phyloP scores from a whole-genome alignment of 2,329 filamentous ascomycete species.

The Dothiorella sarmentorum region DNA sequence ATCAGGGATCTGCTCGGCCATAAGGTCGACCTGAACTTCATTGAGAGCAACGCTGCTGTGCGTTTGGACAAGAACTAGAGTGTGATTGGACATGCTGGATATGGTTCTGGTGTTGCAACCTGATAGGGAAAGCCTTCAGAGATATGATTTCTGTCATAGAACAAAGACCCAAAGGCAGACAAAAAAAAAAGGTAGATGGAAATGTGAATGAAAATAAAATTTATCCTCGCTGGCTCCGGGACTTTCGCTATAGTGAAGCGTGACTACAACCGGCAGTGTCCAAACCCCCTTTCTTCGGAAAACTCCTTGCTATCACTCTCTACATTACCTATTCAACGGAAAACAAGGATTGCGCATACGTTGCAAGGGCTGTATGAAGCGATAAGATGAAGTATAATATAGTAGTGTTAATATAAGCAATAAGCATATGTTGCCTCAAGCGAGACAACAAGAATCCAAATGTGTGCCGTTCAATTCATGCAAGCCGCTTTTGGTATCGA shows the following conservation, averaged over 20 bases:
- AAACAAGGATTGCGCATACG: too few relatives aligned
- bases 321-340: too few relatives aligned
- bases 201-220: not conserved
- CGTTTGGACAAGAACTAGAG: slow-evolving; percentile 74
- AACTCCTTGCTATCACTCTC: too few relatives aligned
- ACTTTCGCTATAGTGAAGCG: too few relatives aligned
- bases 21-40: slow-evolving; percentile 91
- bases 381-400: too few relatives aligned
- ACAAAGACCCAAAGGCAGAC: not conserved
- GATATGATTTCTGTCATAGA: not conserved
- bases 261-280: too few relatives aligned
- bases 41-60: slow-evolving; percentile 87
- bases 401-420: too few relatives aligned
- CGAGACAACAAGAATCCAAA: not conserved
- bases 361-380: too few relatives aligned
- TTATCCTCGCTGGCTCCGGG: not conserved
- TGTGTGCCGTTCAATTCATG: not conserved
- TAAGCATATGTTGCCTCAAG: not conserved
- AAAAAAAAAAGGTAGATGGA: not conserved
- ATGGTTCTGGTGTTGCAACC: not conserved
- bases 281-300: too few relatives aligned
- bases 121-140: not conserved
- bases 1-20: slow-evolving; percentile 91
- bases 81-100: not conserved
- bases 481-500: slow-evolving; percentile 3